Conservation (phyloP, 2,329 filamentous ascomycete genomes). For the Neopestalotiopsis sp. region DNA sequence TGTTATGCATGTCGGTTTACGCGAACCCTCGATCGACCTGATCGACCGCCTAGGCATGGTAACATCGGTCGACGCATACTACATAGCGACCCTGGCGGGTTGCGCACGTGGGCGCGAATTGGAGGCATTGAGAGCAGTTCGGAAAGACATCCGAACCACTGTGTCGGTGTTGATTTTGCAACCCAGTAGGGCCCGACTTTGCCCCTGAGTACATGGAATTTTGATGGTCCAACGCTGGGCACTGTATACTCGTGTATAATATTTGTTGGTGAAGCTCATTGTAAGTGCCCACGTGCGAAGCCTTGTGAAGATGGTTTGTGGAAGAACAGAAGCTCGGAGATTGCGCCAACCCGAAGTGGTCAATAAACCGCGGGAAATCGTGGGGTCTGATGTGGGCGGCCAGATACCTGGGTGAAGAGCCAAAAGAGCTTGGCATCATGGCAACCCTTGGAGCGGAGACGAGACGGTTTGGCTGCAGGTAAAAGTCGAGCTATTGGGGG, state of each 20-base stretch:
- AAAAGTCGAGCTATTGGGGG: background rate
- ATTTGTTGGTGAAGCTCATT: too few species aligned
- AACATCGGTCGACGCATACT: slow-evolving; percentile 8
- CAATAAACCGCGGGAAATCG: slow-evolving; percentile 9
- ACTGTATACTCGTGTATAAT: background rate
- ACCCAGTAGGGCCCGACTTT: background rate
- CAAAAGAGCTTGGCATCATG: background rate
- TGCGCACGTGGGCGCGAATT: background rate
- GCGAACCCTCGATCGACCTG: background rate
- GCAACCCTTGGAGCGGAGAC: background rate
- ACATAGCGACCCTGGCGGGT: background rate
- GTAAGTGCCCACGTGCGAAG: slow-evolving; percentile 16
- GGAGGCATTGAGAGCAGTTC: background rate
- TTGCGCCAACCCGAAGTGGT: slow-evolving; percentile 16
- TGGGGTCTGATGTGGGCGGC: slow-evolving; percentile 5
- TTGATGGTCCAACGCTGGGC: background rate
- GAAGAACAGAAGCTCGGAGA: slow-evolving; percentile 16
- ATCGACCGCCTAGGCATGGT: slow-evolving; percentile 3
- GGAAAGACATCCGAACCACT: slow-evolving; percentile 2
- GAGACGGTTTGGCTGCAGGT: background rate
- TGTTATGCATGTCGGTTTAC: background rate
- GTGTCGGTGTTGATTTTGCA: background rate
- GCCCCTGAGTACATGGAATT: background rate
- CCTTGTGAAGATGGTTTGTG: slow-evolving; percentile 17
- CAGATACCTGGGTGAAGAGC: background rate